A percentile compares a stretch with the other conserved stretches of the same genome.
Evolutionary conservation across 768 basidiomycete genomes (phyloP).

Genomic region (Fomitopsis serialis): DNA sequence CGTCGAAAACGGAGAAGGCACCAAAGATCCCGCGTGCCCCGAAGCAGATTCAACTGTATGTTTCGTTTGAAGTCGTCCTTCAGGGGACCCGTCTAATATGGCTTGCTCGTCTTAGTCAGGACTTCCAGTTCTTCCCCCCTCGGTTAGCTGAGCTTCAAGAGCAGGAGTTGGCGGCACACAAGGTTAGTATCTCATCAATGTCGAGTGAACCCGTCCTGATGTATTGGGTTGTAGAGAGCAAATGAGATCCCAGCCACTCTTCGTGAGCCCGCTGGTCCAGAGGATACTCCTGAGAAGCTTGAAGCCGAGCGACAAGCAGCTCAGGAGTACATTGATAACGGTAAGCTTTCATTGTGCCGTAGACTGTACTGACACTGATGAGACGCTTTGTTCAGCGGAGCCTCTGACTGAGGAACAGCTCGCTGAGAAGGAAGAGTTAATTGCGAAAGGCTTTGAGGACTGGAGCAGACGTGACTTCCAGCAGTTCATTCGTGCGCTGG

Average conservation of each 20-base stretch:
- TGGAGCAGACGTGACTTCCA: conserved; percentile 96
- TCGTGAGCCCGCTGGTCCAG: conserved; percentile 61
- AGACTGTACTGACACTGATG: neutral
- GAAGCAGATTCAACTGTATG: conserved; percentile 81
- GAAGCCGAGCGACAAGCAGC: conserved; percentile 76
- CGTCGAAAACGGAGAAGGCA: conserved; percentile 74
- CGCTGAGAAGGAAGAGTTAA: conserved; percentile 72
- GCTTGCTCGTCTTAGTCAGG: conserved; percentile 50
- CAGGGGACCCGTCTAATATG: conserved; percentile 1
- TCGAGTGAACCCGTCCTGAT: neutral
- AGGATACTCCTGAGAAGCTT: conserved; percentile 78
- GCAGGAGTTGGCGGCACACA: conserved; percentile 76
- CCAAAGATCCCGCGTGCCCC: conserved; percentile 82
- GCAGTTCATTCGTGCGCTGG: conserved; percentile 77
- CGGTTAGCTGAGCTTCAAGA: conserved; percentile 80
- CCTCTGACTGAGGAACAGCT: conserved; percentile 87
- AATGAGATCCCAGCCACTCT: conserved; percentile 62
- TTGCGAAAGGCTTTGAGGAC: conserved; percentile 75
- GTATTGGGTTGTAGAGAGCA: conserved; percentile 37
- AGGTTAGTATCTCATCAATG: conserved; percentile 35
- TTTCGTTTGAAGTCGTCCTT: neutral
- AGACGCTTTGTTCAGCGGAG: conserved; percentile 50
- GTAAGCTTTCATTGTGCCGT: conserved; percentile 32
- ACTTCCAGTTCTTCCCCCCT: conserved; percentile 95
- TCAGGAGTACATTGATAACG: conserved; percentile 84